These are phyloP conservation scores for Cladophialophora carrionii DNA, from an alignment of 2,329 filamentous ascomycete genomes.

Conservation along the genomic window DNA sequence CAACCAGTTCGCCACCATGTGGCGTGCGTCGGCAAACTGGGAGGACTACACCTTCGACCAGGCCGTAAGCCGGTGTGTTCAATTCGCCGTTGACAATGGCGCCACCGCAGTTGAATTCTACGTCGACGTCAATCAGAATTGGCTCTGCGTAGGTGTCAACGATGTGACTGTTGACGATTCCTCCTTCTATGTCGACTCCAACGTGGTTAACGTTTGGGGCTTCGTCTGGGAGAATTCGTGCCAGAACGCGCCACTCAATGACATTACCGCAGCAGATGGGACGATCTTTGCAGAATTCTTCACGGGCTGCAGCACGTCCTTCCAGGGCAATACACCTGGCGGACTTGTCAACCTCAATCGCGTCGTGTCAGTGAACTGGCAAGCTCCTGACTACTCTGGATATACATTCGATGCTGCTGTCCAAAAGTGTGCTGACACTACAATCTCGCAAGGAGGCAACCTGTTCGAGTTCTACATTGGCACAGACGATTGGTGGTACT, in stretches of 20 bases:
- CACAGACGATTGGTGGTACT: constrained; percentile 20
- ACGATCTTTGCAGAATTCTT: constrained; percentile 15
- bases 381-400: constrained; percentile 13
- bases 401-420: constrained; percentile 13
- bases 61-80: constrained; percentile 13
- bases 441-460: constrained; percentile 7
- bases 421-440: constrained; percentile 8
- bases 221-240: constrained; percentile 18
- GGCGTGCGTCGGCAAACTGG: constrained; percentile 8
- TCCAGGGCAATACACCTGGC: constrained; percentile 17
- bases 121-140: constrained; percentile 17
- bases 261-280: constrained; percentile 11
- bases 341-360: constrained; percentile 12
- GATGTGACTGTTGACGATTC: constrained; percentile 5
- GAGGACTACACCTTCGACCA: constrained; percentile 11
- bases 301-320: constrained; percentile 18
- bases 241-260: constrained; percentile 16
- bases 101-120: constrained; percentile 13
- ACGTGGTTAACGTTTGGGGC: constrained; percentile 15
- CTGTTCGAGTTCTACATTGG: constrained; percentile 19
- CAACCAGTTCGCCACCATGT: constrained; percentile 14
- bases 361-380: constrained; percentile 17
- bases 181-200: constrained; percentile 10
- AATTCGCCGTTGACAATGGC: constrained; percentile 11
- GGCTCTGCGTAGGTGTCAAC: constrained; percentile 15